A percentile compares a stretch with the other conserved stretches of the same genome.
Evolutionary conservation across 768 basidiomycete species (phyloP).

Genomic region (Tulasnella sp.): DNA sequence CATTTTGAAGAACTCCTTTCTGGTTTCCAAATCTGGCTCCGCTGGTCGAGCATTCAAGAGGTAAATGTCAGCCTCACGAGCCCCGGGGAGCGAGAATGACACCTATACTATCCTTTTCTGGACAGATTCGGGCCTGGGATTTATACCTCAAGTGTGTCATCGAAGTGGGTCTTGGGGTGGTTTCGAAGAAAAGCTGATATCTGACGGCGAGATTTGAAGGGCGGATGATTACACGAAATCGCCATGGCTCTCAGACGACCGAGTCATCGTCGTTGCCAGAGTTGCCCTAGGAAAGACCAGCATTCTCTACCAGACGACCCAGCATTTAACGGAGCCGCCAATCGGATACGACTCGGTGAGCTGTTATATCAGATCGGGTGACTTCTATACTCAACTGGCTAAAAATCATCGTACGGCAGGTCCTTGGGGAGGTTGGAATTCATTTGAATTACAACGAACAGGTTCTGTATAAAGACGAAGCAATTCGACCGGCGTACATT

Average conservation of each 20-base stretch:
- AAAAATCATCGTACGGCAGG: background rate
- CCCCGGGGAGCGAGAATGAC: background rate
- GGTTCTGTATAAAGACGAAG: constrained; percentile 13
- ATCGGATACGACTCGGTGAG: constrained; percentile 19
- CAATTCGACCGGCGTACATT: constrained; percentile 15
- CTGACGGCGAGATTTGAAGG: background rate
- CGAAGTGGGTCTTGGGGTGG: background rate
- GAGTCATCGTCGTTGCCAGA: constrained; percentile 9
- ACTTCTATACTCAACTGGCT: no score
- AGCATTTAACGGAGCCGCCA: background rate
- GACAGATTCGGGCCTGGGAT: constrained; percentile 13
- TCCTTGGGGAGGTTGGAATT: constrained; percentile 8
- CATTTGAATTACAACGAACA: constrained; percentile 17
- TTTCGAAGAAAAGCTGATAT: background rate
- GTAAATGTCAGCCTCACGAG: no score
- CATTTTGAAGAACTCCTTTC: constrained; percentile 13
- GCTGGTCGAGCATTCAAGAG: constrained; percentile 2
- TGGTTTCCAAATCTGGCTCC: background rate
- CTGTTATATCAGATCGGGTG: background rate
- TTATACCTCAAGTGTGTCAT: constrained; percentile 20
- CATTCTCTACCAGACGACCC: background rate
- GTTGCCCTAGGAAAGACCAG: background rate
- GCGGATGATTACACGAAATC: constrained; percentile 24
- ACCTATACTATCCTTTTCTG: background rate
- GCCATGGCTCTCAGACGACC: background rate